These are phyloP conservation scores for Scheffersomyces lignicola DNA, from an alignment of 1,139 yeast species.

Conservation along the genomic window DNA sequence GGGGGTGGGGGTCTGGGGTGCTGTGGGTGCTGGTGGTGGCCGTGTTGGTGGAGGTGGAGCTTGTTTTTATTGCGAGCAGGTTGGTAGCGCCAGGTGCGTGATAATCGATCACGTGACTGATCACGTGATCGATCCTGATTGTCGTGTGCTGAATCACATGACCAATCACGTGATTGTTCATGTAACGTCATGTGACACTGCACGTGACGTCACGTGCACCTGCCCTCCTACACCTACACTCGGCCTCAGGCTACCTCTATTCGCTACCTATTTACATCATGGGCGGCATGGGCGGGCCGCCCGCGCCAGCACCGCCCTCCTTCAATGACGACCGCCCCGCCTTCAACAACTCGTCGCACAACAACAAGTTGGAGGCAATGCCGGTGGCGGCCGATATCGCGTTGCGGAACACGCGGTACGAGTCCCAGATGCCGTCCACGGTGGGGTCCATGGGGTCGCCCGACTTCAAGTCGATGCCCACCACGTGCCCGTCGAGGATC, in stretches of 20 bases:
- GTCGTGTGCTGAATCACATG: too few relatives aligned
- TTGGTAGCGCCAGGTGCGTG: too few relatives aligned
- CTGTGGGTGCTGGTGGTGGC: too few relatives aligned
- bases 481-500: slow-evolving; percentile 74
- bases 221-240: too few relatives aligned
- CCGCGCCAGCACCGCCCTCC: slow-evolving; percentile 41
- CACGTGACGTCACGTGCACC: too few relatives aligned
- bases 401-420: slow-evolving; percentile 89
- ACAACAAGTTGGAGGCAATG: slow-evolving; percentile 84
- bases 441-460: slow-evolving; percentile 98
- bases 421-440: slow-evolving; percentile 95
- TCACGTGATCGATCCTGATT: too few relatives aligned
- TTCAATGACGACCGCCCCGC: slow-evolving; percentile 94
- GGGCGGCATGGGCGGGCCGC: slow-evolving; percentile 18
- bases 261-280: slow-evolving; percentile 8
- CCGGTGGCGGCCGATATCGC: slow-evolving; percentile 93
- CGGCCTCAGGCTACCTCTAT: too few relatives aligned
- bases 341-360: slow-evolving; percentile 94
- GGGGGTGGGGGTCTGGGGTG: neutral
- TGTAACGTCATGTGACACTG: too few relatives aligned
- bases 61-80: too few relatives aligned
- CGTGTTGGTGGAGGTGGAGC: too few relatives aligned
- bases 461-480: slow-evolving; percentile 85
- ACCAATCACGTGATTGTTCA: too few relatives aligned
- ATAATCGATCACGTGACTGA: too few relatives aligned